A percentile compares a stretch with the other conserved stretches of the same genome.
Conservation (phyloP, 331 rosid genomes). For the Rosa hybrid region DNA sequence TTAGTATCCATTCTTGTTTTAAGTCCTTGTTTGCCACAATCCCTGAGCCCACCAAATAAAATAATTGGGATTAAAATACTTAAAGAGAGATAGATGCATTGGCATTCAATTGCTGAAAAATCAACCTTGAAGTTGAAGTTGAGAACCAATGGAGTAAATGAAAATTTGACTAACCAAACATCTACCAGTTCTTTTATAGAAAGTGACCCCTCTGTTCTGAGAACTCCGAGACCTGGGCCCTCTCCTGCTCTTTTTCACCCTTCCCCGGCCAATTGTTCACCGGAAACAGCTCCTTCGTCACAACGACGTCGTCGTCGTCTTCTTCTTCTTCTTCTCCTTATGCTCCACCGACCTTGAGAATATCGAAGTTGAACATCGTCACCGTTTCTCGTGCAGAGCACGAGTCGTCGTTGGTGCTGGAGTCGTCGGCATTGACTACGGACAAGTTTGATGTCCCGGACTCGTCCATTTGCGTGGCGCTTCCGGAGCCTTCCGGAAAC, state of each 20-base stretch:
- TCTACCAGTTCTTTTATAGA: conserved; percentile 95
- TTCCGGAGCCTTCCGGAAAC: conserved; percentile 54
- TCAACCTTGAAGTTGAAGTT: background rate
- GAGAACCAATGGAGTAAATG: background rate
- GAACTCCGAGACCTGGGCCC: conserved; percentile 99
- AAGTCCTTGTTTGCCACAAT: conserved; percentile 84
- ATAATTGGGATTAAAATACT: background rate
- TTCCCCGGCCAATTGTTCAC: conserved; percentile 52
- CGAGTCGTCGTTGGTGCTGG: conserved; percentile 84
- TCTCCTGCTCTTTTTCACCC: conserved; percentile 83
- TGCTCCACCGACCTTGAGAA: conserved; percentile 60
- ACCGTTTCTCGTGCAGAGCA: conserved; percentile 72
- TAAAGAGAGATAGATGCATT: background rate
- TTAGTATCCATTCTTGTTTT: too few species aligned
- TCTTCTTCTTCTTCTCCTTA: background rate
- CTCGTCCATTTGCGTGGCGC: conserved; percentile 69
- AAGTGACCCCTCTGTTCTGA: conserved; percentile 97
- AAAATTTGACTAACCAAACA: conserved; percentile 83
- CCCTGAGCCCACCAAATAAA: conserved; percentile 55
- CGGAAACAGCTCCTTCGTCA: conserved; percentile 77
- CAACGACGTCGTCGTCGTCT: conserved; percentile 20
- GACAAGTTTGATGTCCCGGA: conserved; percentile 96
- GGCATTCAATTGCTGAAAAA: background rate
- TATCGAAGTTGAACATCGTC: conserved; percentile 82
- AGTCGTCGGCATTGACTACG: conserved; percentile 86